Evolutionary conservation across 1,139 yeast species (phyloP), one percentile per base, ranked within the genome.

Genomic region (Saccharomyces hybrid): DNA sequence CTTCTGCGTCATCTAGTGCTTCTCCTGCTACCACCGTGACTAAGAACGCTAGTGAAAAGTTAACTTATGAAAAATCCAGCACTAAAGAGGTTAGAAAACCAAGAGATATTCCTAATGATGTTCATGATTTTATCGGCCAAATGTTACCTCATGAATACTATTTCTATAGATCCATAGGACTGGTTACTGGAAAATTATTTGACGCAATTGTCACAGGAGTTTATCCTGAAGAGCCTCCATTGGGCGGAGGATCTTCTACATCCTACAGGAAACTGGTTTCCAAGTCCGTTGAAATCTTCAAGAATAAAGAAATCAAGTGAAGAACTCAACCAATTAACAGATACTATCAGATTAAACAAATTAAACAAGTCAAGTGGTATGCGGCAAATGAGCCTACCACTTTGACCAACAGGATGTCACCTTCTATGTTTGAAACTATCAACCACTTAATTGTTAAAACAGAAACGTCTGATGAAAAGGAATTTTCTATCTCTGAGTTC

Each of bases 101-200:
- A 23, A 47, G 51, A 11, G 50, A 46, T 20, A 58, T 76, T 29
- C 98, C 98, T 5, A 80, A 81, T 58, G 95, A 90, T 68, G 76
- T 88, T 25, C 95, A 88, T 65, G 93, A 85, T 51, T 80, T 91
- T 53, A 78, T 93, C 52, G 90, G 96, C 4, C 91, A 88, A 68
- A 80, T 95, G 64, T 75, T 93, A 53, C 96, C 98, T 1, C 88
- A 90, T 50, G 98, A 91, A 71, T 76, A 87, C 49, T 85, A 83
- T 66, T 89, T 85, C 66, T 93, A 90, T 70, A 82, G 84, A 64
- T 84, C 95, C 0, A 71, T 86, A 53, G 99, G 98, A 1, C 68
- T 91, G 47, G 73, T 86, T 27, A 82, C 86, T 6, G 76, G 87
- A 6, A 83, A 81, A 56, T 68, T 88, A 46, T 75, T 87, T 51